A percentile compares a stretch with the other conserved stretches of the same genome.
Evolutionary conservation across 2,329 filamentous ascomycete genomes (phyloP).

Genomic region (Zasmidium citrigriseum): DNA sequence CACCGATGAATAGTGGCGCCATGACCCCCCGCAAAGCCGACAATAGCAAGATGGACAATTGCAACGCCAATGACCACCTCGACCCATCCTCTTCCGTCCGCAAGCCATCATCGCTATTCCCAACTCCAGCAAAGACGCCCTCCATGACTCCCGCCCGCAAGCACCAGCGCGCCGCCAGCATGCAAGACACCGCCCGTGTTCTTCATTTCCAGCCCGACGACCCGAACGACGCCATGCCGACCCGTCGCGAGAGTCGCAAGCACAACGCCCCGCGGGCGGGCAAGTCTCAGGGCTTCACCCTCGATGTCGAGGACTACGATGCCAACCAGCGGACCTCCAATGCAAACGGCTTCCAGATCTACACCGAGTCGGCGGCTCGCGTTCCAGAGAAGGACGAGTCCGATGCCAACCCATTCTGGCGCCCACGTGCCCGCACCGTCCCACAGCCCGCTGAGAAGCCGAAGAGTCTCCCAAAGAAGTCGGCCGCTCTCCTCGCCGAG

Average conservation of each 20-base stretch:
- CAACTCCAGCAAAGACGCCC: constrained; percentile 76
- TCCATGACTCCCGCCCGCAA: constrained; percentile 49
- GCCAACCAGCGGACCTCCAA: constrained; percentile 40
- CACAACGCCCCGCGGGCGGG: constrained; percentile 10
- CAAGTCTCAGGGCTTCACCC: constrained; percentile 57
- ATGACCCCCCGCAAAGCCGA: constrained; percentile 4
- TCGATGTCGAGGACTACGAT: constrained; percentile 48
- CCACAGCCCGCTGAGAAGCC: constrained; percentile 11
- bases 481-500: constrained; percentile 58
- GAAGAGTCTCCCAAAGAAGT: constrained; percentile 47
- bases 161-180: constrained; percentile 45
- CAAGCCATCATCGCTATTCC: constrained; percentile 59
- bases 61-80: constrained; percentile 9
- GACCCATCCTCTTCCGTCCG: constrained; percentile 23
- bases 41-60: constrained; percentile 7
- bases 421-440: constrained; percentile 26
- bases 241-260: constrained; percentile 53
- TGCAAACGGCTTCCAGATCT: constrained; percentile 61
- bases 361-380: constrained; percentile 75
- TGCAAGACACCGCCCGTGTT: constrained; percentile 53
- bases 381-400: constrained; percentile 68
- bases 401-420: constrained; percentile 72
- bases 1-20: background rate
- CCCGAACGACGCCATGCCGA: constrained; percentile 60
- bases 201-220: constrained; percentile 58